Percentiles rank a stretch among this genome's conserved stretches.
These are phyloP conservation scores for Hymenoscyphus scutula DNA, from an alignment of 2,329 filamentous ascomycete species.

Conservation along the genomic window DNA sequence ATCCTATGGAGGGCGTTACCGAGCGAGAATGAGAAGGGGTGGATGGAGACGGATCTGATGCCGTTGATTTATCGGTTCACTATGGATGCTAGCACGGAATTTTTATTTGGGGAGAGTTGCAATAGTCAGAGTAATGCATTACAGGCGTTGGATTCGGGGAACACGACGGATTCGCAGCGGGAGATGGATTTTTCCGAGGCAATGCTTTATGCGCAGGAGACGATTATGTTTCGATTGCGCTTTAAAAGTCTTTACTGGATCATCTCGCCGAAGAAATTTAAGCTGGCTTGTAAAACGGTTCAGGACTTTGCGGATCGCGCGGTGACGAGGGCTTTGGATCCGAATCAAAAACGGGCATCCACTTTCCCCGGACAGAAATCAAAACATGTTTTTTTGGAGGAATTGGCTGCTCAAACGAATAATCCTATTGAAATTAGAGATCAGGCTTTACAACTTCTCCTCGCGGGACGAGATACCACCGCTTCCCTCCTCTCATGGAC, in stretches of 20 bases:
- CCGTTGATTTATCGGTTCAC: constrained; percentile 58
- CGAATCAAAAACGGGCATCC: constrained; percentile 33
- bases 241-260: constrained; percentile 31
- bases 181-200: constrained; percentile 39
- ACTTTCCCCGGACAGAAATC: constrained; percentile 20
- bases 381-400: constrained; percentile 44
- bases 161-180: constrained; percentile 17
- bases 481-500: constrained; percentile 36
- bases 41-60: constrained; percentile 48
- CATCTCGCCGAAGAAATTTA: constrained; percentile 33
- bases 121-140: constrained; percentile 43
- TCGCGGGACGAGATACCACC: constrained; percentile 32
- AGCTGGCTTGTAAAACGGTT: constrained; percentile 29
- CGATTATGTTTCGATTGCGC: constrained; percentile 34
- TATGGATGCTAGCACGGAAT: constrained; percentile 55
- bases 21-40: constrained; percentile 18
- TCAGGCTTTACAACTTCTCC: constrained; percentile 38
- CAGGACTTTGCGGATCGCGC: constrained; percentile 31
- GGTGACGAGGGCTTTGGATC: constrained; percentile 28
- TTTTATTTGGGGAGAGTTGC: constrained; percentile 56
- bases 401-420: constrained; percentile 47
- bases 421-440: constrained; percentile 40
- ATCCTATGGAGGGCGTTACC: constrained; percentile 31
- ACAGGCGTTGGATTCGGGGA: constrained; percentile 26
- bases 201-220: constrained; percentile 39